These are phyloP conservation scores for Fistulifera pelliculosa DNA, from an alignment of 108 stramenopile genomes.

Conservation along the genomic window DNA sequence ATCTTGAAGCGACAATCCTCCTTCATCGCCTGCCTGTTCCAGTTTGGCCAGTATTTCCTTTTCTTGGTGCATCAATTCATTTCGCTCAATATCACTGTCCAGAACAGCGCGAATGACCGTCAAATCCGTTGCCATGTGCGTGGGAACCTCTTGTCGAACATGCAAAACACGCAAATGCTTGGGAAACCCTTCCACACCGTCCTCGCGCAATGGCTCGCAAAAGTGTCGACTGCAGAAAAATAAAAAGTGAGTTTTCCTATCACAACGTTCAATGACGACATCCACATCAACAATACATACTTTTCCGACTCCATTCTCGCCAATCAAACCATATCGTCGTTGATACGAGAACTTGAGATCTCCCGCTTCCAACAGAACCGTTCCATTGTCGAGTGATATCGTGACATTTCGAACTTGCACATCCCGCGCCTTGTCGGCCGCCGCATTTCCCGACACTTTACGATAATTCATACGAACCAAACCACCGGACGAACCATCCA, in stretches of 20 bases:
- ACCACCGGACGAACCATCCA: constrained; percentile 47
- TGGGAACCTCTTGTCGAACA: constrained; percentile 91
- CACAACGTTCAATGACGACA: constrained; percentile 25
- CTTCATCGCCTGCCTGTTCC: constrained; percentile 32
- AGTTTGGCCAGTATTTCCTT: constrained; percentile 46
- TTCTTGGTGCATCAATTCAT: constrained; percentile 72
- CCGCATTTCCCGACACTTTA: constrained; percentile 38
- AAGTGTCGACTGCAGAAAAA: constrained; percentile 93
- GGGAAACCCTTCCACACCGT: constrained; percentile 89
- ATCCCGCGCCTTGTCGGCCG: constrained; percentile 81
- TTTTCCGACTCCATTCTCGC: constrained; percentile 79
- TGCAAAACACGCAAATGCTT: constrained; percentile 90
- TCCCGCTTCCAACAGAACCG: constrained; percentile 78
- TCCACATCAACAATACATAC: too few species aligned
- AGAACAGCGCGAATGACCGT: constrained; percentile 92
- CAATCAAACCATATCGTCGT: constrained; percentile 88
- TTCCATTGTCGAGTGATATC: constrained; percentile 79
- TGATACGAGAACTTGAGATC: constrained; percentile 89
- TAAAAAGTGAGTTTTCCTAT: constrained; percentile 5
- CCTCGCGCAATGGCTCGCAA: constrained; percentile 87
- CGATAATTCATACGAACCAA: constrained; percentile 28
- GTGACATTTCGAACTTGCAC: constrained; percentile 75
- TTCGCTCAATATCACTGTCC: constrained; percentile 87
- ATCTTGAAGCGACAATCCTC: constrained; percentile 30
- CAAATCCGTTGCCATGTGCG: constrained; percentile 52